Evolutionary conservation across 495 filamentous ascomycete species (phyloP).

Genomic region (Trichoderma orchidacearum): DNA sequence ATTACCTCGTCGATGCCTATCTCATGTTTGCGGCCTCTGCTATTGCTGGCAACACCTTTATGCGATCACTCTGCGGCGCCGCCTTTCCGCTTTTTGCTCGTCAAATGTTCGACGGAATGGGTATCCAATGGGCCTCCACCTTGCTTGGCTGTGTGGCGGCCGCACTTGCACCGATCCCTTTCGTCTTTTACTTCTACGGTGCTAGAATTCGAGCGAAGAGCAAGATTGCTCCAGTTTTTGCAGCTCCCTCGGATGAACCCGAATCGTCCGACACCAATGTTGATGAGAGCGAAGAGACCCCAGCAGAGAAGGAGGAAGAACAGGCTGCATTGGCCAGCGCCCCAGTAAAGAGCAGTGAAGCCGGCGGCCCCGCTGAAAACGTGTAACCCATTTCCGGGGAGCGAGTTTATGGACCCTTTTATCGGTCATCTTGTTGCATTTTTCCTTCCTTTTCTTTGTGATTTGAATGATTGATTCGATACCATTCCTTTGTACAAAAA

Average conservation of each 20-base stretch:
- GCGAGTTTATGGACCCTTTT: too few species aligned
- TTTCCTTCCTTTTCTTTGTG: not conserved
- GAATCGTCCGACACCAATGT: not conserved
- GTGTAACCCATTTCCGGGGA: not conserved
- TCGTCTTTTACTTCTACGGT: slow-evolving; percentile 52
- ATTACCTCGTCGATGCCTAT: slow-evolving; percentile 81
- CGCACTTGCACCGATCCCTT: slow-evolving; percentile 58
- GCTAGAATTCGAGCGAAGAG: slow-evolving; percentile 50
- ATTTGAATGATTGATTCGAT: not conserved
- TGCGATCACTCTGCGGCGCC: slow-evolving; percentile 63
- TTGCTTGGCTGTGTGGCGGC: slow-evolving; percentile 62
- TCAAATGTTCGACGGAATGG: slow-evolving; percentile 69
- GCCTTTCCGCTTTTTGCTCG: slow-evolving; percentile 71
- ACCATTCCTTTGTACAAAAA: not conserved
- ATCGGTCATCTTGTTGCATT: too few species aligned
- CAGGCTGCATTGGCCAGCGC: not conserved
- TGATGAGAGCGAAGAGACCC: not conserved
- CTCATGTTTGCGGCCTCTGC: slow-evolving; percentile 82
- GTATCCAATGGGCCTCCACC: slow-evolving; percentile 65
- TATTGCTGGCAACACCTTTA: slow-evolving; percentile 80
- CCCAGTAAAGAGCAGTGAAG: not conserved
- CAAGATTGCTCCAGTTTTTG: slow-evolving; percentile 45
- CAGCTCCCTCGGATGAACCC: not conserved
- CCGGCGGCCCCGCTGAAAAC: not conserved
- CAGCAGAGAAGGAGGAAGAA: not conserved